Evolutionary conservation across 192 early-diverging fungal species (phyloP).

Genomic region (Chytriomyces sp.): DNA sequence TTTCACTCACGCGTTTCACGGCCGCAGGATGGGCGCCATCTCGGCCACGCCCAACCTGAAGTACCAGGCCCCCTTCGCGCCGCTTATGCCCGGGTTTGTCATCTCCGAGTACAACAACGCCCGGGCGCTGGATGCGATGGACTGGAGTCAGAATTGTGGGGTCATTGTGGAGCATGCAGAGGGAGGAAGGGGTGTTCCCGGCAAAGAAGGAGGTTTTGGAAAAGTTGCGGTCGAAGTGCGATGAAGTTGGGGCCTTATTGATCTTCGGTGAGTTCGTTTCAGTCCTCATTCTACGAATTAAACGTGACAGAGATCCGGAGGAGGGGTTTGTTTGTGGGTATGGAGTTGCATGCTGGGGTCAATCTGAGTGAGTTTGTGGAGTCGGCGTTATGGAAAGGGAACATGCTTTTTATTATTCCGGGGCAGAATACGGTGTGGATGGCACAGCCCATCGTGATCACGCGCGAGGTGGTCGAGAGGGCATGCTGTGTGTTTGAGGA

Average conservation of each 20-base stretch:
- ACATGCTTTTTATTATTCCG: constrained; percentile 82
- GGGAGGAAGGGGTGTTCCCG: constrained; percentile 87
- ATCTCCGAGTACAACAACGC: constrained; percentile 76
- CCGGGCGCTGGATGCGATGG: constrained; percentile 66
- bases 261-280: constrained; percentile 63
- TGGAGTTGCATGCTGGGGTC: constrained; percentile 58
- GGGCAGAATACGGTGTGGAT: constrained; percentile 87
- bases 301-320: constrained; percentile 69
- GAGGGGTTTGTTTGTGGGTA: constrained; percentile 82
- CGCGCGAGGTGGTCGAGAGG: constrained; percentile 73
- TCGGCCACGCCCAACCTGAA: constrained; percentile 92
- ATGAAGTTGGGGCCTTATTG: constrained; percentile 84
- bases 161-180: constrained; percentile 96
- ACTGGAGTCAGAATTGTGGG: constrained; percentile 66
- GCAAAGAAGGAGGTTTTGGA: constrained; percentile 77
- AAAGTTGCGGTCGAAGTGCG: constrained; percentile 74
- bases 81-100: constrained; percentile 84
- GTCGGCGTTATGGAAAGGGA: constrained; percentile 75
- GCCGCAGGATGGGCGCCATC: constrained; percentile 92
- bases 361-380: constrained; percentile 61
- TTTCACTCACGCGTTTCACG: constrained; percentile 94
- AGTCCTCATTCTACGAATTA: not conserved
- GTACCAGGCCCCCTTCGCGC: constrained; percentile 93
- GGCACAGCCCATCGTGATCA: constrained; percentile 85
- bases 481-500: constrained; percentile 75